A percentile compares a stretch with the other conserved stretches of the same genome.
Conservation (phyloP, 495 filamentous ascomycete genomes). For the Lasiosphaeris hirsuta region DNA sequence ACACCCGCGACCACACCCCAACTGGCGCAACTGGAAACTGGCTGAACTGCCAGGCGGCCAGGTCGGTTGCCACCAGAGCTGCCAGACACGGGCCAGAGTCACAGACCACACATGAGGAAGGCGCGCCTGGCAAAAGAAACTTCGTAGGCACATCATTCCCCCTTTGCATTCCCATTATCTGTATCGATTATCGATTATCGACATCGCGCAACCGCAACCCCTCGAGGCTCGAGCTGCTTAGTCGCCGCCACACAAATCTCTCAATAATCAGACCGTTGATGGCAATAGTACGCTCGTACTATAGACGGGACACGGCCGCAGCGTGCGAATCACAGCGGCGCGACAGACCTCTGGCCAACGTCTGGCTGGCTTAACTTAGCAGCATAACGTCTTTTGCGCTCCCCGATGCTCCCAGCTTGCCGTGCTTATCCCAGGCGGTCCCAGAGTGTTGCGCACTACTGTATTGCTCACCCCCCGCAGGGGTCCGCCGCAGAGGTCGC, state of each 20-base stretch:
- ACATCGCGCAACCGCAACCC: too few relatives aligned
- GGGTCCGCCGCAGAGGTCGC: constrained; percentile 12
- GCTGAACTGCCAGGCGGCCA: too few relatives aligned
- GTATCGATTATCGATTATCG: background rate
- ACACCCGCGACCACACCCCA: too few relatives aligned
- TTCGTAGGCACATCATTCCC: background rate
- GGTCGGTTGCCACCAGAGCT: background rate
- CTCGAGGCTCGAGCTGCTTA: background rate
- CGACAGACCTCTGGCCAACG: constrained; percentile 14
- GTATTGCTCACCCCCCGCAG: background rate
- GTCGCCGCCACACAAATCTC: background rate
- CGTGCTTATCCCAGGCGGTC: background rate
- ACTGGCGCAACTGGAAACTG: too few relatives aligned
- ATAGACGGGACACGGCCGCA: constrained; percentile 9
- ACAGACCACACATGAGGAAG: background rate
- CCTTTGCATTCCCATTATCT: background rate
- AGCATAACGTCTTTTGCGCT: background rate
- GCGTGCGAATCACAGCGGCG: constrained; percentile 23
- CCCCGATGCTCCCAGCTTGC: background rate
- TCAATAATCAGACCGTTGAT: constrained; percentile 12
- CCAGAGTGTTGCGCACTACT: constrained; percentile 1
- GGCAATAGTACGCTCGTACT: constrained; percentile 13
- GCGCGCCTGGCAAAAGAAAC: background rate
- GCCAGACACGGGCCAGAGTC: background rate
- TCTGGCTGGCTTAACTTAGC: constrained; percentile 13